Evolutionary conservation across 257 asterid species (phyloP), one percentile per base, ranked within the genome.

Genomic region (Verbena officinalis): DNA sequence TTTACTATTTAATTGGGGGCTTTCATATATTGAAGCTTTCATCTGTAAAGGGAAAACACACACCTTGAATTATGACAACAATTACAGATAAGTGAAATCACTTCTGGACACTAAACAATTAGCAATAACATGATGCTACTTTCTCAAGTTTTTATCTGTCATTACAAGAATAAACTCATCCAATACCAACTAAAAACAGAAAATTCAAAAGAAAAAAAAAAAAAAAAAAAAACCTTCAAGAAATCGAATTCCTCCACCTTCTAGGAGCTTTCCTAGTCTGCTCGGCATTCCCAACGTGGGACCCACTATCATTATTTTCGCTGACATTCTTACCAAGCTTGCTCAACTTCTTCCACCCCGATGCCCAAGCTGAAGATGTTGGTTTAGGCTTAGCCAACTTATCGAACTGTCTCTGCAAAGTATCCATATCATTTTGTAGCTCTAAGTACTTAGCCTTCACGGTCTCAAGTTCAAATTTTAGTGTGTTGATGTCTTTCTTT

Each of bases 171-270:
- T 33, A 17, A 12, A 39, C 7, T 24, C 31, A 39, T 38, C 30
- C 23, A 22, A 52, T 71, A 46, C n/a, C n/a, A n/a, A n/a, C n/a
- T 55, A 27, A 27, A 27, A 2, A n/a, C 53, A 54, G 30, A 53
- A 42, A 59, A 48, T 20, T 11, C 15, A 45, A 73, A 58, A 34
- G 36, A 73, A 58, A 34, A 51, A 17, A 57, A 51, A 16, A 54
- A 1, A 19, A 31, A 54, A 40, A 21, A 17, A 61, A 22, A 12
- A 43, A 34, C 31, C 31, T 43, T 88, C 83, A 90, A 66, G 96
- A 88, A 70, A 91, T 86, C 30, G 98, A 91, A 68, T 91, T 91
- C 69, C 96, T 86, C 98, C 98, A 91, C 78, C 96, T 86, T 71
- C 98, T 78, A 10, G 88, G 85, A 4, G 77, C 48, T 78, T 86